Base-by-base conservation (phyloP, 2,329 filamentous ascomycete species). In the Aureobasidium melanogenum region DNA sequence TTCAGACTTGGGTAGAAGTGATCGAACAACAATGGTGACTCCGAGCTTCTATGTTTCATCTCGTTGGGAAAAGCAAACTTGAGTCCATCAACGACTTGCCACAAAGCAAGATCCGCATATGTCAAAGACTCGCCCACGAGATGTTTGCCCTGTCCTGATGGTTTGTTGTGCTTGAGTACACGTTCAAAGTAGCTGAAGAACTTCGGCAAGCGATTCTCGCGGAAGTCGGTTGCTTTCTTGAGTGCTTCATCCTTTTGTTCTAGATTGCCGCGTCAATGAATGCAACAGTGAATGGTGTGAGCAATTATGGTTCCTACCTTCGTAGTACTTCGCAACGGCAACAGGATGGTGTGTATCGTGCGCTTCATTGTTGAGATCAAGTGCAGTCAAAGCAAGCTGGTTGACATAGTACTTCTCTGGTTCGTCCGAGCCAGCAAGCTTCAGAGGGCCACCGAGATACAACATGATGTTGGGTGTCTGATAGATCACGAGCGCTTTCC, bases 311-410 rank as follows among this genome's bases (percentile, higher is more conserved):
- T 8, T 9, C 41, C 34, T 44, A 67, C 65, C 65, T 68, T 91
- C 87, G 67, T 91, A 93, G 71, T 86, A 88, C 5, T 81, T 70
- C 1, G 72, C 69, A 0, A 75, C 69, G 1, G 82, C 79, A 56
- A 90, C 76, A 0, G 89, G 89, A 68, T 93, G 89, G 70, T 93
- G 89, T 28, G 83, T 85, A 67, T 92, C 87, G 70, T 92, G 89
- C 0, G 84, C 72, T 74, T 92, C 89, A 66, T 87, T 85, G 68
- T 82, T 83, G 50, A 92, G 72, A 67, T 93, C 89, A 19, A 92
- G 73, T 1, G 87, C 85, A 3, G 88, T 91, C 62, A 91, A 73
- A 0, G 81, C 78, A 30, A 91, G 79, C 51, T 78, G 79, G 62
- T 89, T 84, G 64, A 90, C 76, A 60, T 81, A 79, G 64, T 82